A percentile compares a stretch with the other conserved stretches of the same genome.
Conservation (phyloP, 2,329 filamentous ascomycete genomes). For the Leptosphaerulina australis region DNA sequence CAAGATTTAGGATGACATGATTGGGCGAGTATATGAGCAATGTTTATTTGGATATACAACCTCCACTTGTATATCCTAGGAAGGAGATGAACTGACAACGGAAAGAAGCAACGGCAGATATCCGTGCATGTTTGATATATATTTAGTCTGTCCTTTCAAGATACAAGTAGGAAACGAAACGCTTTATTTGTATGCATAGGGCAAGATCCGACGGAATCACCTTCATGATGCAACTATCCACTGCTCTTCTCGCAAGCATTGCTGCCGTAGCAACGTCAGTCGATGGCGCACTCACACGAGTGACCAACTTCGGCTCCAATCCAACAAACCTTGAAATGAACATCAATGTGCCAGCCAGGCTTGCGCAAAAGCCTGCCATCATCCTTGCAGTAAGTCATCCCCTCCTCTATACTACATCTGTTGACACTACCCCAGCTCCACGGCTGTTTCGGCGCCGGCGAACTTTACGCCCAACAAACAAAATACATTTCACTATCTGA, state of each 20-base stretch:
- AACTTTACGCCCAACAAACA: conserved; percentile 29
- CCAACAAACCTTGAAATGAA: conserved; percentile 59
- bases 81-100: not conserved
- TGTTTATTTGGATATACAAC: not conserved
- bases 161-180: too few species aligned
- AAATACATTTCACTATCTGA: conserved; percentile 53
- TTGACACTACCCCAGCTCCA: conserved; percentile 28
- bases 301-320: conserved; percentile 51
- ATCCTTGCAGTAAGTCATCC: conserved; percentile 58
- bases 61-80: not conserved
- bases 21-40: not conserved
- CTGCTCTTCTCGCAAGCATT: conserved; percentile 2
- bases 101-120: conserved; percentile 1
- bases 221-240: conserved; percentile 15
- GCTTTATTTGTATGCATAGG: too few species aligned
- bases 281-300: conserved; percentile 36
- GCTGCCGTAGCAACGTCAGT: conserved; percentile 13
- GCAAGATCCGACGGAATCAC: not conserved
- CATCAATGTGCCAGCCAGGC: conserved; percentile 55
- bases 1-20: not conserved
- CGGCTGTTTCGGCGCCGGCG: conserved; percentile 47
- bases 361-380: conserved; percentile 56
- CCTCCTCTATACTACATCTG: not conserved
- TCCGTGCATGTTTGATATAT: not conserved
- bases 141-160: not conserved